A percentile compares a stretch with the other conserved stretches of the same genome.
Conservation (phyloP, 1,139 yeast species). For the Scheffersomyces cryptocercus region DNA sequence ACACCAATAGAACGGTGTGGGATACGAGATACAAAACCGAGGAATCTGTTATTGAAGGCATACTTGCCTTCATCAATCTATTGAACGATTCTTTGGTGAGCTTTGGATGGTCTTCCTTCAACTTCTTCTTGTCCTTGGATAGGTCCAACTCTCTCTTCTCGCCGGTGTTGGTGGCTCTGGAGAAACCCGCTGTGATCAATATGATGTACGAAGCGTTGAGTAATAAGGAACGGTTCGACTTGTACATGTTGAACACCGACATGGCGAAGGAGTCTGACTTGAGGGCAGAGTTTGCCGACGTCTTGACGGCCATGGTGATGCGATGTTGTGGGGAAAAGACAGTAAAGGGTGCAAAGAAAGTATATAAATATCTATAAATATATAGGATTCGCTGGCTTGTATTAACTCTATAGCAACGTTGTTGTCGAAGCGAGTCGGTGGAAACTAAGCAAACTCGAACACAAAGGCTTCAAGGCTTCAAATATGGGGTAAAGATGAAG, state of each 20-base stretch:
- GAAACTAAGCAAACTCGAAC: too few relatives aligned
- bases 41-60: slow-evolving; percentile 35
- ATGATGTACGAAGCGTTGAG: slow-evolving; percentile 51
- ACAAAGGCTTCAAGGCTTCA: too few relatives aligned
- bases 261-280: slow-evolving; percentile 11
- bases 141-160: slow-evolving; percentile 7
- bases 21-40: slow-evolving; percentile 46
- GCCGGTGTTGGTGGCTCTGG: slow-evolving; percentile 43
- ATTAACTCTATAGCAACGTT: too few relatives aligned
- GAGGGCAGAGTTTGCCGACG: slow-evolving; percentile 3
- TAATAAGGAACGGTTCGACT: slow-evolving; percentile 48
- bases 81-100: slow-evolving; percentile 35
- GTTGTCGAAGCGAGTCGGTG: too few relatives aligned
- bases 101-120: slow-evolving; percentile 20
- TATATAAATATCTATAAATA: too few relatives aligned
- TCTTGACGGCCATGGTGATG: not conserved
- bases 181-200: slow-evolving; percentile 46
- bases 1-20: slow-evolving; percentile 63
- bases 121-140: slow-evolving; percentile 8
- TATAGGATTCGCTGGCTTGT: too few relatives aligned
- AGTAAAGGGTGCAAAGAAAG: too few relatives aligned
- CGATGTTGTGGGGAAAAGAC: not conserved
- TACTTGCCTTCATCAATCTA: slow-evolving; percentile 37
- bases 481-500: too few relatives aligned
- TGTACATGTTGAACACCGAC: slow-evolving; percentile 38